Evolutionary conservation across 371 early-diverging fungal species (phyloP).

Genomic region (Scutellospora calospora): DNA sequence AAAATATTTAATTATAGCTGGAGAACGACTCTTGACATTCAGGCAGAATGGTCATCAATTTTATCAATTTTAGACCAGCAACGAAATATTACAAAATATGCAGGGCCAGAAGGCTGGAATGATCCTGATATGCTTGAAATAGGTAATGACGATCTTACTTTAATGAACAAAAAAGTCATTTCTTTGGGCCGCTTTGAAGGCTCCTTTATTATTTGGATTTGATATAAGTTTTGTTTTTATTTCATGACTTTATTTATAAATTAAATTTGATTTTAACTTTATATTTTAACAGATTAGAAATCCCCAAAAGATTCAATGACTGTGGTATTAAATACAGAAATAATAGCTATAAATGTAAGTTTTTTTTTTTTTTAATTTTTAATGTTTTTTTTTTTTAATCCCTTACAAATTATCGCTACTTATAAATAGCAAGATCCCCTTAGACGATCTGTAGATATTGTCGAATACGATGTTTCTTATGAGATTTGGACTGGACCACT

Average conservation of each 20-base stretch:
- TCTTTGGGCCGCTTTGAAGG: conserved; percentile 58
- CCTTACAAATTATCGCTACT: background rate
- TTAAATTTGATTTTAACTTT: background rate
- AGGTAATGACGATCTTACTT: conserved; percentile 57
- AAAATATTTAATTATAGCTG: conserved; percentile 39
- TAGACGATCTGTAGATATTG: background rate
- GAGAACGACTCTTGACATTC: conserved; percentile 56
- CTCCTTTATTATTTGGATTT: conserved; percentile 56
- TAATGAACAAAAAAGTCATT: conserved; percentile 55
- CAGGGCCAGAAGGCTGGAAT: conserved; percentile 56
- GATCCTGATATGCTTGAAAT: conserved; percentile 63
- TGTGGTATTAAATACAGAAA: background rate
- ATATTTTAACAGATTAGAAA: background rate
- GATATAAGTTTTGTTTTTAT: conserved; percentile 41
- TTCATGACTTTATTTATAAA: background rate
- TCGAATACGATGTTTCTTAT: background rate
- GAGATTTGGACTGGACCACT: conserved; percentile 25
- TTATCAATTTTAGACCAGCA: conserved; percentile 46
- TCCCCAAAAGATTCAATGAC: background rate
- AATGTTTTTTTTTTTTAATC: background rate
- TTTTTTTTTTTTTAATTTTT: background rate
- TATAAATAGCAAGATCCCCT: conserved; percentile 9
- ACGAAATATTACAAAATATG: conserved; percentile 45
- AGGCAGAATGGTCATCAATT: conserved; percentile 37
- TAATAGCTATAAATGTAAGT: conserved; percentile 22